These are phyloP conservation scores for Delonix regia DNA, from an alignment of 306 rosid genomes.

Conservation along the genomic window DNA sequence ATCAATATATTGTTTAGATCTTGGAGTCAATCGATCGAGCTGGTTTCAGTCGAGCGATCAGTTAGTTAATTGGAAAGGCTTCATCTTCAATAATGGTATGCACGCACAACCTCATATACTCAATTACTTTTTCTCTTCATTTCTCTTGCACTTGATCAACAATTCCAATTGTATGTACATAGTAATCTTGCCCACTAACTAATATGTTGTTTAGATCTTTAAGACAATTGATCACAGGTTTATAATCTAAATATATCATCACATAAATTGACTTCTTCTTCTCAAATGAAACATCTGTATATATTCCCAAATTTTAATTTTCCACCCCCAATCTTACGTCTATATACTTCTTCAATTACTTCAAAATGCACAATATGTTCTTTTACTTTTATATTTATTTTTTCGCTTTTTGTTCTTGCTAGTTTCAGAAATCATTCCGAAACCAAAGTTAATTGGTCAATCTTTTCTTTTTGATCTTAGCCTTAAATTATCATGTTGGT, in stretches of 20 bases:
- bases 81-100: constrained; percentile 5
- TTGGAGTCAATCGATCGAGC: background rate
- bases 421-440: background rate
- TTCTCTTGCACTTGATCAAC: background rate
- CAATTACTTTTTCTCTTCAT: background rate
- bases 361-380: background rate
- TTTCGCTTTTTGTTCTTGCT: background rate
- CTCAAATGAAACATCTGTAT: no score
- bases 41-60: background rate
- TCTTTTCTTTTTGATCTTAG: background rate
- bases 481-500: no score
- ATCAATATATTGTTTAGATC: background rate
- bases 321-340: background rate
- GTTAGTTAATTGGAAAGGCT: background rate
- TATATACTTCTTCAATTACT: no score
- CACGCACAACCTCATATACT: background rate
- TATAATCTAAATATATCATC: no score
- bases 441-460: background rate
- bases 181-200: no score
- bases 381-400: no score
- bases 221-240: background rate
- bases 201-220: background rate
- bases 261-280: background rate
- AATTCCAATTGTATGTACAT: background rate
- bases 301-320: background rate